These are phyloP conservation scores for Anisodus tanguticus DNA, from an alignment of 257 asterid species.

Conservation along the genomic window DNA sequence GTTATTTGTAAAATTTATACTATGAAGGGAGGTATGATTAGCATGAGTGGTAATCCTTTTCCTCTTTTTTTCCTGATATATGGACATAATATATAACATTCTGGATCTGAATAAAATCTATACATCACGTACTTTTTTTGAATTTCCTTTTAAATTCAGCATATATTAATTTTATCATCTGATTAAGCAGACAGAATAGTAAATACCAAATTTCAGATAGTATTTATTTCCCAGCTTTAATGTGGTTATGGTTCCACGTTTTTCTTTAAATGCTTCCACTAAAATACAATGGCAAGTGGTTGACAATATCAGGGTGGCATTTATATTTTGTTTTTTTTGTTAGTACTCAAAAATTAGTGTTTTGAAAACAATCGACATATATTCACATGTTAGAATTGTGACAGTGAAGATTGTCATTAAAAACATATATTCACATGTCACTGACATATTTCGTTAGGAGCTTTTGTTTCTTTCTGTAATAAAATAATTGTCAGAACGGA, in stretches of 20 bases:
- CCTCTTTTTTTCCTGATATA: too few species aligned
- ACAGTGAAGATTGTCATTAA: neutral
- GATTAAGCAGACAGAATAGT: neutral
- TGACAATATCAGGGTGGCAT: neutral
- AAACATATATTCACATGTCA: neutral
- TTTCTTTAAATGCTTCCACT: constrained; percentile 14
- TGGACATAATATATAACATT: neutral
- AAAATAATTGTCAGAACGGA: neutral
- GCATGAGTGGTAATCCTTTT: too few species aligned
- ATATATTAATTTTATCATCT: neutral
- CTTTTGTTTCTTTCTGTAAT: neutral
- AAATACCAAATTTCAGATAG: neutral
- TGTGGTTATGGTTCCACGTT: neutral
- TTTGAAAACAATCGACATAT: neutral
- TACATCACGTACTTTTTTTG: neutral
- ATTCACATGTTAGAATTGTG: neutral
- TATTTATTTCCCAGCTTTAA: neutral
- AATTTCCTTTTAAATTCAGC: neutral
- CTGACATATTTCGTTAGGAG: neutral
- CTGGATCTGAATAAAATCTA: neutral
- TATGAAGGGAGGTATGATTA: too few species aligned
- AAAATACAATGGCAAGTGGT: constrained; percentile 1
- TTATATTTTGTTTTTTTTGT: neutral
- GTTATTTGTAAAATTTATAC: too few species aligned
- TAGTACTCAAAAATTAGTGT: neutral